Percentiles rank a stretch among this genome's conserved stretches.
These are phyloP conservation scores for Melampsora americana DNA, from an alignment of 1,284 basidiomycete species.

Conservation along the genomic window DNA sequence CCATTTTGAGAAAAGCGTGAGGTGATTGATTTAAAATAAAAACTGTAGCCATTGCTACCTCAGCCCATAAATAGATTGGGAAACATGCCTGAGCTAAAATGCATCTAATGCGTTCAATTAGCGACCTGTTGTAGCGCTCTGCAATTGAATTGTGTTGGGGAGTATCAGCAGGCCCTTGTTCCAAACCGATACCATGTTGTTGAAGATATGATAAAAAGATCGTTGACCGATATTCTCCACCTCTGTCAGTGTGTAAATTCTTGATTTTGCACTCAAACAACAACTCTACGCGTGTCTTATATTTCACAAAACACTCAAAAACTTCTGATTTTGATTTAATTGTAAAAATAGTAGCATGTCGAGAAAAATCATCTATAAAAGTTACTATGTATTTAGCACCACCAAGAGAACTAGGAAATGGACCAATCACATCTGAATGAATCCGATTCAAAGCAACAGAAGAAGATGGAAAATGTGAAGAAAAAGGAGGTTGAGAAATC, in stretches of 20 bases:
- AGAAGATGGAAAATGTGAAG: neutral
- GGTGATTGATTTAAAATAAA: neutral
- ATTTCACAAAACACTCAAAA: no score
- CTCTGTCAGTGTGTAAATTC: no score
- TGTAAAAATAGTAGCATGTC: neutral
- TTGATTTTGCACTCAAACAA: no score
- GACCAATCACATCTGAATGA: neutral
- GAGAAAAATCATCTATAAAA: neutral
- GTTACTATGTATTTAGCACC: neutral
- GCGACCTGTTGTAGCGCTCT: neutral
- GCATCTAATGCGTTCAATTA: neutral
- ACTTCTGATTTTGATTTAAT: no score
- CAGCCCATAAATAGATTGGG: neutral
- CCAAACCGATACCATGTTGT: no score
- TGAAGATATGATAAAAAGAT: neutral
- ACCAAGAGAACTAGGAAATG: neutral
- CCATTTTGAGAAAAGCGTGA: no score
- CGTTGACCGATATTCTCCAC: no score
- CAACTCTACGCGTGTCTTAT: no score
- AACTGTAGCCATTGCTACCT: neutral
- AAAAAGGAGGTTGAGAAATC: neutral
- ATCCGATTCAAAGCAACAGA: neutral
- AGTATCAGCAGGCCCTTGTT: no score
- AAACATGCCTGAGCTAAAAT: neutral
- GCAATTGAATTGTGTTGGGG: no score